phyloP scores from a whole-genome alignment of 495 filamentous ascomycete genomes.

The Penicillium tannophilum region DNA sequence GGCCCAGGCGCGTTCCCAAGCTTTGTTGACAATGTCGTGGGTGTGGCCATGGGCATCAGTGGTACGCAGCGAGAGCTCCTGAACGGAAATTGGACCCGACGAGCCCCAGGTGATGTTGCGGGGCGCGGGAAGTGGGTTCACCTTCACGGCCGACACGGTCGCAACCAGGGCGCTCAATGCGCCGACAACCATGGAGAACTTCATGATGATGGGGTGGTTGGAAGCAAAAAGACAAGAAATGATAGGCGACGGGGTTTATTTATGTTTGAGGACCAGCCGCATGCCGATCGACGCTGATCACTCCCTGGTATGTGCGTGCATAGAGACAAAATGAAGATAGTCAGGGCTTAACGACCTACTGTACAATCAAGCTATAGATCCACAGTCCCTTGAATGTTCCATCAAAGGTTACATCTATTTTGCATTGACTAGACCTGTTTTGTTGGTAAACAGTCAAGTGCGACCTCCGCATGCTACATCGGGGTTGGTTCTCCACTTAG shows the following conservation, averaged over 20 bases:
- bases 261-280: constrained; percentile 11
- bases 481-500: neutral
- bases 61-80: constrained; percentile 27
- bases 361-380: neutral
- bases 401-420: constrained; percentile 24
- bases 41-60: constrained; percentile 26
- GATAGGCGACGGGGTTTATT: constrained; percentile 17
- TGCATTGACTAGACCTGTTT: neutral
- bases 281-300: constrained; percentile 28
- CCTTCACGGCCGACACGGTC: constrained; percentile 44
- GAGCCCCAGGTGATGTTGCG: constrained; percentile 55
- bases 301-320: constrained; percentile 17
- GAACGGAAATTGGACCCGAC: constrained; percentile 49
- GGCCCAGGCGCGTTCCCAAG: constrained; percentile 51
- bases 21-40: constrained; percentile 33
- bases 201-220: constrained; percentile 28
- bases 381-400: constrained; percentile 20
- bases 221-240: neutral
- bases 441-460: constrained; percentile 5
- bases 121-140: constrained; percentile 58
- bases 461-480: constrained; percentile 27
- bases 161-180: constrained; percentile 29
- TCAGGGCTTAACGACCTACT: neutral
- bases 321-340: constrained; percentile 1
- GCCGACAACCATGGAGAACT: constrained; percentile 30